These are phyloP conservation scores for Teratosphaeriaceae sp. DNA, from an alignment of 2,329 filamentous ascomycete species.

Conservation along the genomic window DNA sequence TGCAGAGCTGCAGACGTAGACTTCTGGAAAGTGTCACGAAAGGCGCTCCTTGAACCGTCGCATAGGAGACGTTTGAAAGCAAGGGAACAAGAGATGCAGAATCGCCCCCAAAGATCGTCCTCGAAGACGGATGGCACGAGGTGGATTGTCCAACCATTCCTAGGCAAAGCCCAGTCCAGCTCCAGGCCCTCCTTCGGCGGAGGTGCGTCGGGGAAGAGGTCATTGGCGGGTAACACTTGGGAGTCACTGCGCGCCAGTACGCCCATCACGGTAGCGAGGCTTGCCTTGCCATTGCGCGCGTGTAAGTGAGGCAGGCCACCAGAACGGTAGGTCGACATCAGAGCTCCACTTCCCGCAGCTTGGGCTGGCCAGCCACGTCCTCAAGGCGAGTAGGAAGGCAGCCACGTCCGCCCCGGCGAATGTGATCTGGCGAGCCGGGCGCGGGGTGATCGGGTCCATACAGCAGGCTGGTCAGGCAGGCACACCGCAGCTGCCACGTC, in stretches of 20 bases:
- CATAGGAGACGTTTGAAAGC: neutral
- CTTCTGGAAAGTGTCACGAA: neutral
- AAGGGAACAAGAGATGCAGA: no score
- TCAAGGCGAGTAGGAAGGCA: constrained; percentile 11
- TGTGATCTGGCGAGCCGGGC: constrained; percentile 11
- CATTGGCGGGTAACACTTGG: constrained; percentile 1
- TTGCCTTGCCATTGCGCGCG: neutral
- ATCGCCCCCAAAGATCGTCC: no score
- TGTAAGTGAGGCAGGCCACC: constrained; percentile 13
- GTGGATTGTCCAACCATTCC: no score
- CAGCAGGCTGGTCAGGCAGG: constrained; percentile 15
- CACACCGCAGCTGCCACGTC: constrained; percentile 26
- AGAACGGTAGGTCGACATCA: constrained; percentile 18
- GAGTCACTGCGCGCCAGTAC: neutral
- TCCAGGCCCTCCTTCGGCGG: neutral
- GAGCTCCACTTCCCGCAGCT: constrained; percentile 1
- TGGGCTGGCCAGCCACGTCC: constrained; percentile 7
- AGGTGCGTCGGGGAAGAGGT: neutral
- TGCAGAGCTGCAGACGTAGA: neutral
- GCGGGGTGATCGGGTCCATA: constrained; percentile 2
- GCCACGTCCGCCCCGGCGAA: constrained; percentile 3
- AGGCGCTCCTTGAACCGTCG: no score
- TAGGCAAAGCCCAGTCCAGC: neutral
- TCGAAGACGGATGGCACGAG: no score
- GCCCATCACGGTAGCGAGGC: neutral